These are phyloP conservation scores for Leucosporidium scottii DNA, from an alignment of 768 basidiomycete species.

Conservation along the genomic window DNA sequence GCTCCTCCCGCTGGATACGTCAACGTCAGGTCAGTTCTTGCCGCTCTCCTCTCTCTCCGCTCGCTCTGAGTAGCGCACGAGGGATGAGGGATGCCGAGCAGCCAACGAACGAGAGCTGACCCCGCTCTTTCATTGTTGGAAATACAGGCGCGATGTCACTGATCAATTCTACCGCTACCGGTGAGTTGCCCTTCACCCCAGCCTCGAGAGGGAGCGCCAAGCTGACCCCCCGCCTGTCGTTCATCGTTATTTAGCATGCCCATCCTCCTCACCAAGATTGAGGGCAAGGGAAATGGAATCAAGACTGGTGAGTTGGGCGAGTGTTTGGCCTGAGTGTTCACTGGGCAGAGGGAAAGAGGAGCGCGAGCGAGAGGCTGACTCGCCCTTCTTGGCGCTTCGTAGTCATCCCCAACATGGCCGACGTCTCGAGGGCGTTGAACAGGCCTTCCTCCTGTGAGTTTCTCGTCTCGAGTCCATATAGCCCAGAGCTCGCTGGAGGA, in stretches of 20 bases:
- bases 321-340: neutral
- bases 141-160: constrained; percentile 72
- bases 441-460: constrained; percentile 71
- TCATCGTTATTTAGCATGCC: constrained; percentile 69
- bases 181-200: constrained; percentile 43
- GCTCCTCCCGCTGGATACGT: constrained; percentile 54
- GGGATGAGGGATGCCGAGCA: too few species aligned
- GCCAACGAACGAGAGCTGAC: too few species aligned
- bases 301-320: constrained; percentile 56
- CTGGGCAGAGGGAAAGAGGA: neutral
- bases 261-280: constrained; percentile 85
- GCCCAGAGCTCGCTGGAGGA: too few species aligned
- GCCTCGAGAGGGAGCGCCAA: neutral
- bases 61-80: too few species aligned
- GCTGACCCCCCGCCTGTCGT: neutral
- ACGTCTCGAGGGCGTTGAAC: constrained; percentile 88
- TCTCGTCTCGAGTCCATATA: too few species aligned
- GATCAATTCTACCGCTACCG: constrained; percentile 95
- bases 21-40: constrained; percentile 54
- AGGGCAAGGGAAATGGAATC: constrained; percentile 98
- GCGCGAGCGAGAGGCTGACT: neutral
- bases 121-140: too few species aligned
- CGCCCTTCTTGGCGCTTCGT: neutral
- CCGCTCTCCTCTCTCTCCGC: too few species aligned
- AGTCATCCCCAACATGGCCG: constrained; percentile 96